These are phyloP conservation scores for Globisporangium uncinulatum DNA, from an alignment of 352 stramenopile species.

Conservation along the genomic window DNA sequence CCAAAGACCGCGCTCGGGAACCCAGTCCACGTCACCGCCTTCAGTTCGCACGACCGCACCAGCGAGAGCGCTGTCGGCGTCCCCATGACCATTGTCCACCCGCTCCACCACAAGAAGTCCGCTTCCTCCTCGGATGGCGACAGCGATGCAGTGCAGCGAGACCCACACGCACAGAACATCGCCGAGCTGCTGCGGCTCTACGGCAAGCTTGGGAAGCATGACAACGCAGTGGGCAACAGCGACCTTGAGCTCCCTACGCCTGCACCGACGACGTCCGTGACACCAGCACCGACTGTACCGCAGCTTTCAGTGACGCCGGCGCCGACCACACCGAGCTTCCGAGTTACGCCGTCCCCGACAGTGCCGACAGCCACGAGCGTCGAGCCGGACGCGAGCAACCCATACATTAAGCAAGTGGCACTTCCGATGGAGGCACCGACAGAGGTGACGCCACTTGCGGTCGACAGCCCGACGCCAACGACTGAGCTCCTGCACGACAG, in stretches of 20 bases:
- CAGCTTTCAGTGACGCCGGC: neutral
- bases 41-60: neutral
- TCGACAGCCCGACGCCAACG: constrained; percentile 2
- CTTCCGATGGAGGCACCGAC: constrained; percentile 5
- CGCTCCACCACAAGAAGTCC: constrained; percentile 3
- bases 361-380: constrained; percentile 5
- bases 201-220: constrained; percentile 2
- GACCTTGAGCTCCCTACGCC: constrained; percentile 3
- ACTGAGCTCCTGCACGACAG: constrained; percentile 9
- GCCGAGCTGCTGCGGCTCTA: constrained; percentile 13
- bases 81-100: constrained; percentile 7
- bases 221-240: neutral
- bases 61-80: constrained; percentile 2
- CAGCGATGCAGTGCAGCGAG: constrained; percentile 6
- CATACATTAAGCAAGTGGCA: constrained; percentile 14
- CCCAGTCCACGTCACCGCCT: constrained; percentile 2
- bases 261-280: constrained; percentile 12
- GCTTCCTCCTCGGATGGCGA: neutral
- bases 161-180: constrained; percentile 4
- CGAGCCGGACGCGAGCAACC: constrained; percentile 3
- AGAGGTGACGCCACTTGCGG: constrained; percentile 4
- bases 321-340: constrained; percentile 5
- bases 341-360: constrained; percentile 4
- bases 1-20: constrained; percentile 1
- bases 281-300: constrained; percentile 7